Conservation (phyloP, 2,329 filamentous ascomycete genomes). For the Pseudohalonectria lignicola region DNA sequence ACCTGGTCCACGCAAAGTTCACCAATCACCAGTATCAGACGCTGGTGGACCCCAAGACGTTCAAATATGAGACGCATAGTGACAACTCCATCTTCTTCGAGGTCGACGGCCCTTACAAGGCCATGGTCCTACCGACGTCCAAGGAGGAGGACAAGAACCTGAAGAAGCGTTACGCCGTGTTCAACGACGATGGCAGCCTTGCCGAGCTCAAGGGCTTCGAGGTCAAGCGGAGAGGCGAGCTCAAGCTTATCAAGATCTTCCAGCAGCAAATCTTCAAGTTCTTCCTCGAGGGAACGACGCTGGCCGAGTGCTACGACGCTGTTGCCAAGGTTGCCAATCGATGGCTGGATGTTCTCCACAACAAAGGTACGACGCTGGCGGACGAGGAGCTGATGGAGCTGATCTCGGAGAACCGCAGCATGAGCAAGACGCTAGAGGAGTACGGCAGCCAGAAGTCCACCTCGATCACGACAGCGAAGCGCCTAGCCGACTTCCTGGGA, state of each 20-base stretch:
- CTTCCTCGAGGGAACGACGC: constrained; percentile 81
- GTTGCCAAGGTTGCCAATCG: constrained; percentile 92
- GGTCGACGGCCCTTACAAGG: constrained; percentile 93
- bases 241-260: constrained; percentile 99
- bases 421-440: constrained; percentile 94
- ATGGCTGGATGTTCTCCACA: constrained; percentile 92
- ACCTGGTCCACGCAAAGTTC: constrained; percentile 86
- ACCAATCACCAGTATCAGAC: constrained; percentile 98
- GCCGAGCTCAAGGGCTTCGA: constrained; percentile 97
- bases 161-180: constrained; percentile 98
- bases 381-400: constrained; percentile 97
- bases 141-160: constrained; percentile 99
- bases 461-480: constrained; percentile 95
- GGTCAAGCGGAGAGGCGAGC: constrained; percentile 90
- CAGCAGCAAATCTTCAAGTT: constrained; percentile 99
- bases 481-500: constrained; percentile 88
- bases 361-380: constrained; percentile 76
- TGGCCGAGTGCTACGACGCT: constrained; percentile 79
- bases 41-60: constrained; percentile 63
- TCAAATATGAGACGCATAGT: constrained; percentile 92
- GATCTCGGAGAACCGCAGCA: constrained; percentile 99
- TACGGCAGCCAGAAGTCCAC: constrained; percentile 95
- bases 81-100: constrained; percentile 99
- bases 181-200: constrained; percentile 93
- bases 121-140: constrained; percentile 93